Percentiles rank a stretch among this genome's conserved stretches.
Conservation (phyloP, 495 filamentous ascomycete genomes). For the Lineolata rhizophorae region DNA sequence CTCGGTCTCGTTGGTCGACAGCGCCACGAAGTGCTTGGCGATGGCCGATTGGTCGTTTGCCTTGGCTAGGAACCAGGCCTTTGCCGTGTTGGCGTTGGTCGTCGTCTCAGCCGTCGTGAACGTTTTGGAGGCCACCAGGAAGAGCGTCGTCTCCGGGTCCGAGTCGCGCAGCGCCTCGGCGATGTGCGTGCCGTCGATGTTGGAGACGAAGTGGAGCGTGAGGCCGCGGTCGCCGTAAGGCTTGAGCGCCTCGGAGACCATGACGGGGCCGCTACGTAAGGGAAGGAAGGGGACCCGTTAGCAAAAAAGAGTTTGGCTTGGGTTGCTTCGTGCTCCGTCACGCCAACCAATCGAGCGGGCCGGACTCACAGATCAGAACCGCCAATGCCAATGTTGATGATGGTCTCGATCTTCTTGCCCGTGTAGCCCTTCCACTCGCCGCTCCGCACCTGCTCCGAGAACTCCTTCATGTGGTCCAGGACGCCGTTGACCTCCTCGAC, state of each 20-base stretch:
- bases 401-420: conserved; percentile 91
- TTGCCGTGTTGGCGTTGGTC: conserved; percentile 92
- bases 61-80: conserved; percentile 84
- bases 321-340: neutral
- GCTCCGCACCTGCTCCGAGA: conserved; percentile 81
- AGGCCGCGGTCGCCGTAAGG: conserved; percentile 67
- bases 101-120: conserved; percentile 96
- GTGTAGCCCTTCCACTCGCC: conserved; percentile 96
- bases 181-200: conserved; percentile 96
- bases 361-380: conserved; percentile 83
- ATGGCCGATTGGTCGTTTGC: conserved; percentile 55
- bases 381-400: conserved; percentile 95
- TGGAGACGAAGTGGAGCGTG: conserved; percentile 94
- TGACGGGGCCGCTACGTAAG: conserved; percentile 65
- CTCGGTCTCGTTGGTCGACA: conserved; percentile 87
- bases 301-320: neutral
- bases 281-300: neutral
- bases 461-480: conserved; percentile 90
- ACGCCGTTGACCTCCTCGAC: conserved; percentile 85
- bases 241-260: conserved; percentile 95
- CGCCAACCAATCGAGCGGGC: no score
- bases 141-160: conserved; percentile 89
- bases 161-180: conserved; percentile 77
- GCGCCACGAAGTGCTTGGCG: conserved; percentile 95
- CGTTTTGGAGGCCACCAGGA: conserved; percentile 95